Percentiles rank a stretch among this genome's conserved stretches.
Conservation (phyloP, 805 yeast species). For the Kodamaea nitidulidarum region DNA sequence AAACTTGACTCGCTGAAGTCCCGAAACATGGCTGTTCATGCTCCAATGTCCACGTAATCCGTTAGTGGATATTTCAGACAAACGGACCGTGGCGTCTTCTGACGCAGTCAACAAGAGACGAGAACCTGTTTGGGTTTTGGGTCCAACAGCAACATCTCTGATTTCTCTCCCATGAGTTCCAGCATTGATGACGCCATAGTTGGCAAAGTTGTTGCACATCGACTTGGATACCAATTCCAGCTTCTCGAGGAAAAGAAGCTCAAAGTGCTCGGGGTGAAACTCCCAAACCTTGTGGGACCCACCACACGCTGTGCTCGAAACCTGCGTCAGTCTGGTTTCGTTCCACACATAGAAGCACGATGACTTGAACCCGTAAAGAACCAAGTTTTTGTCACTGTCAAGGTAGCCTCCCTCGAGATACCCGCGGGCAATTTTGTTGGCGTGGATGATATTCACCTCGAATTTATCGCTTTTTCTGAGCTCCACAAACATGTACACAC, state of each 20-base stretch:
- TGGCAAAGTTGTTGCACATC: slow-evolving; percentile 18
- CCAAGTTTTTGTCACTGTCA: slow-evolving; percentile 38
- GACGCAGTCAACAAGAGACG: slow-evolving; percentile 68
- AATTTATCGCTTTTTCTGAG: slow-evolving; percentile 15
- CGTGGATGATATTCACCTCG: slow-evolving; percentile 33
- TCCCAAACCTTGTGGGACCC: slow-evolving; percentile 90
- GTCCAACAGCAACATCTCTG: slow-evolving; percentile 62
- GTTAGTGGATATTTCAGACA: slow-evolving; percentile 46
- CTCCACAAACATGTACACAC: slow-evolving; percentile 48
- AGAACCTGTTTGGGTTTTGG: slow-evolving; percentile 24
- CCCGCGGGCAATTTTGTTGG: slow-evolving; percentile 68
- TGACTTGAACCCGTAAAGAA: slow-evolving; percentile 80
- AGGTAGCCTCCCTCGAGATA: slow-evolving; percentile 72
- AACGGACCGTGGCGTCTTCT: slow-evolving; percentile 77
- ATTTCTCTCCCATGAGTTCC: slow-evolving; percentile 94
- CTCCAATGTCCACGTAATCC: slow-evolving; percentile 49
- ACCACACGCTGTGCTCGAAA: slow-evolving; percentile 73
- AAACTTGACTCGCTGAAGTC: slow-evolving; percentile 71
- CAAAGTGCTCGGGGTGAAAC: slow-evolving; percentile 32
- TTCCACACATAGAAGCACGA: slow-evolving; percentile 77
- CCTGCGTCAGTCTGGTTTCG: slow-evolving; percentile 69
- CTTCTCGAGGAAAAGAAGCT: slow-evolving; percentile 56
- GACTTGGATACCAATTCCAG: slow-evolving; percentile 41
- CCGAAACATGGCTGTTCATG: slow-evolving; percentile 80
- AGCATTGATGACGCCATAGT: slow-evolving; percentile 31